Percentiles rank a stretch among this genome's conserved stretches.
These are phyloP conservation scores for Artemisia argyi DNA, from an alignment of 129 eudicot species.

Conservation along the genomic window DNA sequence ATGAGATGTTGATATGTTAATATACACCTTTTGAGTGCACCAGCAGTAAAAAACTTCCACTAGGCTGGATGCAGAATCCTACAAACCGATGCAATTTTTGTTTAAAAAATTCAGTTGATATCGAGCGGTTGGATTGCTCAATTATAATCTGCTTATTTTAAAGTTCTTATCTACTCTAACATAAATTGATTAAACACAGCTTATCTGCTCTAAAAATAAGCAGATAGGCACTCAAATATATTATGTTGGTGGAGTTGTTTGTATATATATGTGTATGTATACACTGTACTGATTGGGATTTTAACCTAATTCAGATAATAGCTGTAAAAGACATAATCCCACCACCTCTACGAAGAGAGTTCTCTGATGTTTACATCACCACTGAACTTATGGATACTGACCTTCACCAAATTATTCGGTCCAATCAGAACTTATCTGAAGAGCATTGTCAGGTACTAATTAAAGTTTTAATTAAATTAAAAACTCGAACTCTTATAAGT, in stretches of 20 bases:
- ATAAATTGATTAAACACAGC: not conserved
- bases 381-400: slow-evolving; percentile 92
- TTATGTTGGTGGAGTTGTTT: no score
- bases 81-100: slow-evolving; percentile 1
- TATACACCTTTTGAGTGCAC: not conserved
- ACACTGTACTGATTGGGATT: not conserved
- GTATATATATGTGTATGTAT: not conserved
- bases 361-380: slow-evolving; percentile 81
- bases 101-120: slow-evolving; percentile 1
- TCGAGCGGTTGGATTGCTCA: no score
- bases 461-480: not conserved
- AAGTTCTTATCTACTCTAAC: no score
- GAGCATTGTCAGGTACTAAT: slow-evolving; percentile 83
- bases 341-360: slow-evolving; percentile 62
- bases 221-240: no score
- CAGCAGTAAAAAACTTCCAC: not conserved
- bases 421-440: slow-evolving; percentile 77
- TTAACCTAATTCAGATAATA: slow-evolving; percentile 54
- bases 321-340: slow-evolving; percentile 83
- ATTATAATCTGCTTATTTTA: no score
- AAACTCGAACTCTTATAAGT: not conserved
- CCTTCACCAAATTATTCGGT: slow-evolving; percentile 85
- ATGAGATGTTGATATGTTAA: not conserved
- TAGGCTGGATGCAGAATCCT: not conserved
- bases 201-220: no score